These are phyloP conservation scores for Endoconidiophora polonica DNA, from an alignment of 2,329 filamentous ascomycete species.

Conservation along the genomic window DNA sequence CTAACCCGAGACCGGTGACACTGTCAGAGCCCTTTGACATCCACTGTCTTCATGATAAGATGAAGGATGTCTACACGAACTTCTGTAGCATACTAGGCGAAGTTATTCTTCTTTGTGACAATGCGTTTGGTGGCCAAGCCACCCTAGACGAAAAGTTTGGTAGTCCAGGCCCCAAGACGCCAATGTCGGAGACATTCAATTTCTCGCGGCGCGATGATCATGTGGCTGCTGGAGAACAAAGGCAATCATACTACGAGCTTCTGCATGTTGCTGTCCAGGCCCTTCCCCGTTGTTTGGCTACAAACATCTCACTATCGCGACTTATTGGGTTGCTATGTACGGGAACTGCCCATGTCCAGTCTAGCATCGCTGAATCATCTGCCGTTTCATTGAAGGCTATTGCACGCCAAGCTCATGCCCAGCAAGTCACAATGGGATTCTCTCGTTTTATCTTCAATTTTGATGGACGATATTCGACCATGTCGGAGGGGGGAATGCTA, in stretches of 20 bases:
- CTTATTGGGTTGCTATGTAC: conserved; percentile 91
- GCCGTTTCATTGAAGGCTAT: conserved; percentile 90
- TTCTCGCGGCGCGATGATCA: conserved; percentile 73
- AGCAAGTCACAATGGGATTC: conserved; percentile 93
- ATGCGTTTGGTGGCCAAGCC: conserved; percentile 90
- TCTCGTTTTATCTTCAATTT: conserved; percentile 97
- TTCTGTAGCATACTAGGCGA: conserved; percentile 94
- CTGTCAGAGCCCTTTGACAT: conserved; percentile 25
- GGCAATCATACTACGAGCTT: conserved; percentile 88
- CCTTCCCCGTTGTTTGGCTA: conserved; percentile 78
- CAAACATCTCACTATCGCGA: conserved; percentile 81
- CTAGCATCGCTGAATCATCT: conserved; percentile 81
- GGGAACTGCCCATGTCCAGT: conserved; percentile 86
- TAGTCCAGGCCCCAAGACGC: conserved; percentile 72
- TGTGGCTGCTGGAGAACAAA: conserved; percentile 57
- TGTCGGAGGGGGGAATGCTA: conserved; percentile 94
- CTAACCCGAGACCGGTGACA: conserved; percentile 35
- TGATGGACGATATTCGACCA: conserved; percentile 90
- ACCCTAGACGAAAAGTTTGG: conserved; percentile 90
- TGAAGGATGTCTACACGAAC: conserved; percentile 69
- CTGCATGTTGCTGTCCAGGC: conserved; percentile 92
- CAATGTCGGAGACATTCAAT: conserved; percentile 84
- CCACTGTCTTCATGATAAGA: conserved; percentile 56
- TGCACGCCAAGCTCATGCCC: conserved; percentile 77
- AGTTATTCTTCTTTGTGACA: conserved; percentile 91